phyloP scores from a whole-genome alignment of 2,329 filamentous ascomycete genomes.

The Arthrobotrys musiformis region DNA sequence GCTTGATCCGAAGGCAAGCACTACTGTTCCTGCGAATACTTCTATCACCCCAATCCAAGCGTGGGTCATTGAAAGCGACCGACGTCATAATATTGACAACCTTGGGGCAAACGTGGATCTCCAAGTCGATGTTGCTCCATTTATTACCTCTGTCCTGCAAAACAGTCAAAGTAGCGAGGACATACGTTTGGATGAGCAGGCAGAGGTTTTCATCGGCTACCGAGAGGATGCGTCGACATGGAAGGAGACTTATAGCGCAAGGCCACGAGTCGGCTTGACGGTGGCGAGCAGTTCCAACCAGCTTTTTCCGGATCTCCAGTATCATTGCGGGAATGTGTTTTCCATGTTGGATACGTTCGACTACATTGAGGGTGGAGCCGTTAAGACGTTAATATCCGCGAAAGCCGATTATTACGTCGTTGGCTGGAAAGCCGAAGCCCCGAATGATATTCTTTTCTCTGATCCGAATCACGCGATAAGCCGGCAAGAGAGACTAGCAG shows the following conservation, averaged over 20 bases:
- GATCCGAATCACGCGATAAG: not conserved
- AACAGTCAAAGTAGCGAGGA: constrained; percentile 12
- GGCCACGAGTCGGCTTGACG: constrained; percentile 46
- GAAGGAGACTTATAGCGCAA: constrained; percentile 33
- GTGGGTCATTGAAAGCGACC: constrained; percentile 64
- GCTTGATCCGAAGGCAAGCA: constrained; percentile 53
- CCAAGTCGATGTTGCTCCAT: constrained; percentile 64
- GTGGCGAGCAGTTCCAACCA: constrained; percentile 60
- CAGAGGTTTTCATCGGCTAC: constrained; percentile 64
- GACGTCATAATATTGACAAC: constrained; percentile 60
- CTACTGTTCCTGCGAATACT: constrained; percentile 15
- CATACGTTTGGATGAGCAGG: constrained; percentile 62
- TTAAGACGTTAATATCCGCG: constrained; percentile 59
- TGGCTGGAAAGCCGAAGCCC: constrained; percentile 62
- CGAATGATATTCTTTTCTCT: constrained; percentile 57
- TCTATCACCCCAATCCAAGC: constrained; percentile 56
- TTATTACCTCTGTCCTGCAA: constrained; percentile 58
- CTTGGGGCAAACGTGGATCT: constrained; percentile 61
- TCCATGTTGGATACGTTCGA: constrained; percentile 63
- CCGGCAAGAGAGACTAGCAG: constrained; percentile 47
- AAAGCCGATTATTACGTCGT: constrained; percentile 63
- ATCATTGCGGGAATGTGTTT: constrained; percentile 64
- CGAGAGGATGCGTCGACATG: constrained; percentile 58
- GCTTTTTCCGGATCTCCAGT: constrained; percentile 64
- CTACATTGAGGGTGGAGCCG: constrained; percentile 57